Evolutionary conservation across 768 basidiomycete species (phyloP), one percentile per base, ranked within the genome.

Genomic region (Rhodotorula diobovata): DNA sequence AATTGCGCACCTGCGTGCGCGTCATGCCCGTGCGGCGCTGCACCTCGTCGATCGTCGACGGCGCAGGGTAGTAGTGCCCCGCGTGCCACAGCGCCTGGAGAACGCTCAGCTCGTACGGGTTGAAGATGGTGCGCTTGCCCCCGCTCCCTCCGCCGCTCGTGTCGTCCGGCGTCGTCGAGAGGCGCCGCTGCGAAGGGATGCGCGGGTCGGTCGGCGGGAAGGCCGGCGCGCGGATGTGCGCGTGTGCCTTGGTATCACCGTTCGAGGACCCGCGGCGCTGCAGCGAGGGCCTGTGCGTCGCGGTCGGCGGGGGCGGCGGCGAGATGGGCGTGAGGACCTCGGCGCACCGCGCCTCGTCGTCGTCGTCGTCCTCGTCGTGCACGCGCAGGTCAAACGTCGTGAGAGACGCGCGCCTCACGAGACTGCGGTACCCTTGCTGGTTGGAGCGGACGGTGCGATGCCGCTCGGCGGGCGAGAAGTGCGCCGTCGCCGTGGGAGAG

Each of bases 1-100:
- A 66, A 7, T 50, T 59, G 14, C 66, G 35, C 11, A 61, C 32
- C 61, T 69, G 68, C 0, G 34, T 8, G 23, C 57, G 39, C 30
- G 46, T 41, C 28, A 68, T n/a, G 37, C 67, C 61, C n/a, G 67
- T 68, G 16, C 35, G 39, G 18, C 28, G 25, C 23, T 7, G 2
- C 4, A 53, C 48, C 35, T 58, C 56, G 4, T 68, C 56, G 25
- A 69, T 48, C 46, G 58, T 18, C 28, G 6, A 3, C 28, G 53
- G 15, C 25, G 39, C 6, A 4, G 51, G 51, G 41, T 41, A 48
- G 34, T 25, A 61, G 7, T 23, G 12, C 58, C 58, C 5, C 14
- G 25, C 28, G 4, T 30, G n/a, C 58, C 58, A 59, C 28, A 59
- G 41, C 28, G 39, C 58, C 20, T 43, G 58, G 14, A 59, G 58